Conservation (phyloP, 1,139 yeast genomes). For the Hanseniaspora gamundiae region DNA sequence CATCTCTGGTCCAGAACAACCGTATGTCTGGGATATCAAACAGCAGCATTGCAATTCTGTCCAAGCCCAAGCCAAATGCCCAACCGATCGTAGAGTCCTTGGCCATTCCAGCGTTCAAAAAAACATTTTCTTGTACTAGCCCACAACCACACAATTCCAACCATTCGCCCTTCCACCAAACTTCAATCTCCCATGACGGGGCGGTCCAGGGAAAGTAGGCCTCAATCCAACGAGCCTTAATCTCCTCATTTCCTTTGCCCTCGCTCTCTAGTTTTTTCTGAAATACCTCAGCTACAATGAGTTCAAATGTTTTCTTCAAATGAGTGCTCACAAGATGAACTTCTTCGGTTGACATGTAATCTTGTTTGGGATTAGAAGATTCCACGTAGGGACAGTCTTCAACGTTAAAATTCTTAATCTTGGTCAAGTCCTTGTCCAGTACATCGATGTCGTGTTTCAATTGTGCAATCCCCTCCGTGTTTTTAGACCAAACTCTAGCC, state of each 20-base stretch:
- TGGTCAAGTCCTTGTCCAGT: conserved; percentile 29
- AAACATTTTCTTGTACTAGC: conserved; percentile 66
- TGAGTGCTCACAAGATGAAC: conserved; percentile 61
- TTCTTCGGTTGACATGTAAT: conserved; percentile 57
- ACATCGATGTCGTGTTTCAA: conserved; percentile 25
- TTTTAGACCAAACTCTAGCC: conserved; percentile 60
- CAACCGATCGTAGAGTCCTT: conserved; percentile 59
- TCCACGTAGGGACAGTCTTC: conserved; percentile 50
- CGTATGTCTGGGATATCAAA: conserved; percentile 94
- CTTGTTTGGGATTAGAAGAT: conserved; percentile 63
- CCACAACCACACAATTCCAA: conserved; percentile 97
- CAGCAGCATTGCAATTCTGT: conserved; percentile 87
- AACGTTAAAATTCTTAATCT: conserved; percentile 36
- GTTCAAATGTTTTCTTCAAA: conserved; percentile 74
- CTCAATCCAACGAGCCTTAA: conserved; percentile 88
- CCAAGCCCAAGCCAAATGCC: conserved; percentile 97
- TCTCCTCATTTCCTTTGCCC: conserved; percentile 57
- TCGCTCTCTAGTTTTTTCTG: conserved; percentile 54
- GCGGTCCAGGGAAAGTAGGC: conserved; percentile 98
- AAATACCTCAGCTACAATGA: conserved; percentile 73
- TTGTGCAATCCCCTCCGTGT: conserved; percentile 12
- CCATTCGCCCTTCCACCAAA: conserved; percentile 99
- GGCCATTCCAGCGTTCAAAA: conserved; percentile 56
- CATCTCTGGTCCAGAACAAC: conserved; percentile 81
- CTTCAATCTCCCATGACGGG: conserved; percentile 97